Conservation (phyloP, 306 rosid species). For the Clitoria ternatea region DNA sequence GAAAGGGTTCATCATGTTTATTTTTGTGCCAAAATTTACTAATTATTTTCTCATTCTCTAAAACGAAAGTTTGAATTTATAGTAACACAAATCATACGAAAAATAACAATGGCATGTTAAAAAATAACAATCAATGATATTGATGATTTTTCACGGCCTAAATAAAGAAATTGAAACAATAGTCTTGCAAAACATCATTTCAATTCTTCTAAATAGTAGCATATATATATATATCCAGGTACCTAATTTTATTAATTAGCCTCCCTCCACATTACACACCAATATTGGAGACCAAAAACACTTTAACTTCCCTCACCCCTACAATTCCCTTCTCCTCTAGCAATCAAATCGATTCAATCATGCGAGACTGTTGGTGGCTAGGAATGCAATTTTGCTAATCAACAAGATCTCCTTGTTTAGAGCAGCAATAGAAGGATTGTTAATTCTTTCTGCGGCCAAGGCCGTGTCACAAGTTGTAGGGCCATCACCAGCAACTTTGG, state of each 20-base stretch:
- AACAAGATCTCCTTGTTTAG: background rate
- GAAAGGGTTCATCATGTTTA: no score
- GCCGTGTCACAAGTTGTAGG: background rate
- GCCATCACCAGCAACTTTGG: conserved; percentile 32
- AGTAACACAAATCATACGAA: no score
- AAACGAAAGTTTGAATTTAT: no score
- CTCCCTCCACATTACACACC: background rate
- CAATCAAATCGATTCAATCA: background rate
- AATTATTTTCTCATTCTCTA: no score
- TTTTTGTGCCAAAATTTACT: no score
- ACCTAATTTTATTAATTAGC: background rate
- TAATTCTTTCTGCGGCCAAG: background rate
- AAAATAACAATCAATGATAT: no score
- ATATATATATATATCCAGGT: background rate
- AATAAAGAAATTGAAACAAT: no score
- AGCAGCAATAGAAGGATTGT: background rate
- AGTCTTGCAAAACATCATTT: background rate
- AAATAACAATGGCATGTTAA: no score
- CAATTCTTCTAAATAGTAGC: background rate
- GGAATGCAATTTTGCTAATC: conserved; percentile 20
- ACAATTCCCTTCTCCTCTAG: background rate
- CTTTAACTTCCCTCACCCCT: background rate
- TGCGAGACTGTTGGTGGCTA: background rate
- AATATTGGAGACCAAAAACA: background rate
- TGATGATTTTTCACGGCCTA: background rate